Percentiles rank a stretch among this genome's conserved stretches.
Evolutionary conservation across 805 yeast species (phyloP).

Genomic region (Candida broadrunensis): DNA sequence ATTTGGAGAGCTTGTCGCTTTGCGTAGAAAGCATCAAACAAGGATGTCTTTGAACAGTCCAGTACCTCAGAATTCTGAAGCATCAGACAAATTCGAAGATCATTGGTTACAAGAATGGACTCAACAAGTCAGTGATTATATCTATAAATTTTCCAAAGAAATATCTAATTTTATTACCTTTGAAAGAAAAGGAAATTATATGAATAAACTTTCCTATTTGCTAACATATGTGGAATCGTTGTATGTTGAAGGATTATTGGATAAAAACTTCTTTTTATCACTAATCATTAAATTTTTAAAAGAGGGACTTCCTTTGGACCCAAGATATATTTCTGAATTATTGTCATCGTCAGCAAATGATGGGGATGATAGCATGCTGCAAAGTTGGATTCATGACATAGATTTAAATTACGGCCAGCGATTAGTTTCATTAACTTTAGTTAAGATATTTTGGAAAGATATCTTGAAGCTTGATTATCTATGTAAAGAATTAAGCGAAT

Average conservation of each 20-base stretch:
- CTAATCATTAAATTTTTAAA: slow-evolving; percentile 59
- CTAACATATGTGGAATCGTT: slow-evolving; percentile 60
- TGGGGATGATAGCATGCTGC: slow-evolving; percentile 16
- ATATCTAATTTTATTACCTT: slow-evolving; percentile 18
- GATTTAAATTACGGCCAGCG: slow-evolving; percentile 34
- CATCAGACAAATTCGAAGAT: slow-evolving; percentile 36
- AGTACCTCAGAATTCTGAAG: slow-evolving; percentile 3
- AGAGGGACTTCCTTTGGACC: slow-evolving; percentile 30
- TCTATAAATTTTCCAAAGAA: slow-evolving; percentile 50
- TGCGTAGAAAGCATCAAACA: slow-evolving; percentile 27
- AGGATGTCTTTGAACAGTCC: slow-evolving; percentile 9
- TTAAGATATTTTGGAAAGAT: slow-evolving; percentile 72
- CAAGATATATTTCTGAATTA: slow-evolving; percentile 20
- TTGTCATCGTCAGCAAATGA: slow-evolving; percentile 15
- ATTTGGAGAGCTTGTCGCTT: slow-evolving; percentile 57
- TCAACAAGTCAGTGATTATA: slow-evolving; percentile 64
- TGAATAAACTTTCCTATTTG: slow-evolving; percentile 54
- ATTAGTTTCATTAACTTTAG: slow-evolving; percentile 41
- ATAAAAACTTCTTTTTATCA: slow-evolving; percentile 55
- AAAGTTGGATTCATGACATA: slow-evolving; percentile 11
- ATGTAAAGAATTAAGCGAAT: slow-evolving; percentile 64
- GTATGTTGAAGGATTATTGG: slow-evolving; percentile 66
- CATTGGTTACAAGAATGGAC: slow-evolving; percentile 90
- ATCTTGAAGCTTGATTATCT: slow-evolving; percentile 53
- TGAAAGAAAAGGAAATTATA: slow-evolving; percentile 41